Evolutionary conservation across 495 filamentous ascomycete species (phyloP).

Genomic region (Trypethelium eluteriae): DNA sequence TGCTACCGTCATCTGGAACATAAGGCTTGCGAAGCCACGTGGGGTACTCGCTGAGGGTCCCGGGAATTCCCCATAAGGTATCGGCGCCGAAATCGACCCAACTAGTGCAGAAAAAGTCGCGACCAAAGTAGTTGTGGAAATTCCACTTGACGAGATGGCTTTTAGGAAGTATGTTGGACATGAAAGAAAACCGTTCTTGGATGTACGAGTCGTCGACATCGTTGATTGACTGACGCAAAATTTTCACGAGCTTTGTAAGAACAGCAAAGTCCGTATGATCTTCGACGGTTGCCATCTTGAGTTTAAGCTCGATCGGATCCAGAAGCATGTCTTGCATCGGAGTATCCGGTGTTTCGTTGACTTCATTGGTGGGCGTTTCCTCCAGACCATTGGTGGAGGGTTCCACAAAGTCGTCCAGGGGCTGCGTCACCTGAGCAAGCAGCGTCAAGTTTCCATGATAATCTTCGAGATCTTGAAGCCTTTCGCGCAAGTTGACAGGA

Average conservation of each 20-base stretch:
- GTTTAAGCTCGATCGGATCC: background rate
- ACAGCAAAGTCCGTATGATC: background rate
- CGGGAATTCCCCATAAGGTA: conserved; percentile 1
- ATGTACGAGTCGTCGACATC: background rate
- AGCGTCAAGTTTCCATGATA: background rate
- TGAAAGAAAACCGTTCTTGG: conserved; percentile 5
- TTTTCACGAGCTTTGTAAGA: background rate
- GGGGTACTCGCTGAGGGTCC: background rate
- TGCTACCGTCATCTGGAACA: background rate
- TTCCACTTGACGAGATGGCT: conserved; percentile 2
- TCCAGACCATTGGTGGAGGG: background rate
- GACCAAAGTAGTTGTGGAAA: conserved; percentile 1
- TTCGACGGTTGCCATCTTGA: background rate
- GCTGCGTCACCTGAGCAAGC: background rate
- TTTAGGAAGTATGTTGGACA: background rate
- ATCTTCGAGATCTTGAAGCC: background rate
- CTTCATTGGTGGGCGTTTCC: background rate
- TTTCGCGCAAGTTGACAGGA: background rate
- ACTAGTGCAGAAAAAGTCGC: conserved; percentile 6
- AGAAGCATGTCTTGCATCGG: background rate
- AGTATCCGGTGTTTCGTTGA: background rate
- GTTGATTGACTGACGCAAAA: background rate
- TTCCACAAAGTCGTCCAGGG: background rate
- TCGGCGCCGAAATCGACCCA: conserved; percentile 6
- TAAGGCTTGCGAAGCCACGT: conserved; percentile 4